Conservation (phyloP, 2,329 filamentous ascomycete species). For the Paracamarosporium sp. region DNA sequence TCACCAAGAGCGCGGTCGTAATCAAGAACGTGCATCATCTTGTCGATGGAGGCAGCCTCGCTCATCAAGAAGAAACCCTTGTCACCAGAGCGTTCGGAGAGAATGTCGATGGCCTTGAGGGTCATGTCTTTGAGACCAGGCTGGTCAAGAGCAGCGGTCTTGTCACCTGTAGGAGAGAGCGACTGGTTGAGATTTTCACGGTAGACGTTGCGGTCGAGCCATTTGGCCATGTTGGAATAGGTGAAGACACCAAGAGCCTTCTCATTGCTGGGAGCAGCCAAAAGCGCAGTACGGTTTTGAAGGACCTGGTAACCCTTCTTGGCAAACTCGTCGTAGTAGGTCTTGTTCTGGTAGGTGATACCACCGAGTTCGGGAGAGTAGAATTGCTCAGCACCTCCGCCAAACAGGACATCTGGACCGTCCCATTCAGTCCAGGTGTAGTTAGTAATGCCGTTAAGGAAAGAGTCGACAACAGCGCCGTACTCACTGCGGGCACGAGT, state of each 20-base stretch:
- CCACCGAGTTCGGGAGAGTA: constrained; percentile 60
- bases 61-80: constrained; percentile 89
- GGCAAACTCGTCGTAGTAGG: constrained; percentile 75
- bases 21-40: constrained; percentile 86
- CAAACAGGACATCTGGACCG: constrained; percentile 82
- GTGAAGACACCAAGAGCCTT: constrained; percentile 81
- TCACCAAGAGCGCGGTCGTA: constrained; percentile 87
- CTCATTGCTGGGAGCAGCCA: constrained; percentile 62
- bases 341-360: constrained; percentile 70
- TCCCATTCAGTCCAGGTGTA: constrained; percentile 79
- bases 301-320: constrained; percentile 75
- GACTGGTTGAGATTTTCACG: constrained; percentile 71
- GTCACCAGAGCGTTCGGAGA: constrained; percentile 68
- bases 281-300: constrained; percentile 75
- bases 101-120: constrained; percentile 81
- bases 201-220: constrained; percentile 86
- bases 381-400: constrained; percentile 84
- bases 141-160: constrained; percentile 71
- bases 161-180: constrained; percentile 73
- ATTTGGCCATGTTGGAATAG: constrained; percentile 77
- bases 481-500: constrained; percentile 74
- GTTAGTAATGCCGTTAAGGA: constrained; percentile 77
- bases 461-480: constrained; percentile 76
- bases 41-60: constrained; percentile 85
- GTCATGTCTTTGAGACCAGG: constrained; percentile 91